Evolutionary conservation across 2,329 filamentous ascomycete genomes (phyloP).

Genomic region (Hymenoscyphus linearis): DNA sequence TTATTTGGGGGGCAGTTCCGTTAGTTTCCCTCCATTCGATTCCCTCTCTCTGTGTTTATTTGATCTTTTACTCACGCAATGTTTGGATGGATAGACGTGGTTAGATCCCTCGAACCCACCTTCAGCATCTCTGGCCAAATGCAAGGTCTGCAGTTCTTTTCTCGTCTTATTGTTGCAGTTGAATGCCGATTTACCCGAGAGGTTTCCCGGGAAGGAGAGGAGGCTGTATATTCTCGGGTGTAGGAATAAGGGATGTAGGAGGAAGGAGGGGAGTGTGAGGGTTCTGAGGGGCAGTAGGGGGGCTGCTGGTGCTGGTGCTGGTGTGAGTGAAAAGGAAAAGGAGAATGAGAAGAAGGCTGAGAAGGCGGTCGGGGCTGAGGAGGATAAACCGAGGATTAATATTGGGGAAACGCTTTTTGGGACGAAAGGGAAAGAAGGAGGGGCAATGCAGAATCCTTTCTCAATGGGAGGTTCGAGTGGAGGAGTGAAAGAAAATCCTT

Average conservation of each 20-base stretch:
- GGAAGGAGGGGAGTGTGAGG: conserved; percentile 77
- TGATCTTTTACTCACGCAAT: neutral
- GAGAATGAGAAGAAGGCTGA: conserved; percentile 29
- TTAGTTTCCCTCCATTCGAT: conserved; percentile 41
- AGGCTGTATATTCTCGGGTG: conserved; percentile 85
- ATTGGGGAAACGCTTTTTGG: conserved; percentile 69
- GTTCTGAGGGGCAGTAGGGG: conserved; percentile 65
- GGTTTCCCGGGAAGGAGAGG: conserved; percentile 81
- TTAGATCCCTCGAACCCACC: conserved; percentile 66
- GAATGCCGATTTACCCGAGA: conserved; percentile 81
- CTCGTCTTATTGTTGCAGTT: conserved; percentile 86
- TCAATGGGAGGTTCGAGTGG: conserved; percentile 52
- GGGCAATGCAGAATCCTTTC: conserved; percentile 55
- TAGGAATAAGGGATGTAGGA: conserved; percentile 68
- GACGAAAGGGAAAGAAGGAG: conserved; percentile 42
- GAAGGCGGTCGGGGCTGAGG: conserved; percentile 23
- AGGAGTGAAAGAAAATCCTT: conserved; percentile 41
- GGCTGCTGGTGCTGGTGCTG: conserved; percentile 7
- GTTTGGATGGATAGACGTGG: conserved; percentile 61
- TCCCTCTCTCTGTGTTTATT: neutral
- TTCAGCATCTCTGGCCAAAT: conserved; percentile 72
- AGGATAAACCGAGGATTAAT: conserved; percentile 29
- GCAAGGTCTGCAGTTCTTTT: conserved; percentile 77
- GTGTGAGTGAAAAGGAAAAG: neutral
- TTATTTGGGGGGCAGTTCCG: conserved; percentile 80